Percentiles rank a stretch among this genome's conserved stretches.
These are phyloP conservation scores for Blastomyces percursus DNA, from an alignment of 2,329 filamentous ascomycete genomes.

Conservation along the genomic window DNA sequence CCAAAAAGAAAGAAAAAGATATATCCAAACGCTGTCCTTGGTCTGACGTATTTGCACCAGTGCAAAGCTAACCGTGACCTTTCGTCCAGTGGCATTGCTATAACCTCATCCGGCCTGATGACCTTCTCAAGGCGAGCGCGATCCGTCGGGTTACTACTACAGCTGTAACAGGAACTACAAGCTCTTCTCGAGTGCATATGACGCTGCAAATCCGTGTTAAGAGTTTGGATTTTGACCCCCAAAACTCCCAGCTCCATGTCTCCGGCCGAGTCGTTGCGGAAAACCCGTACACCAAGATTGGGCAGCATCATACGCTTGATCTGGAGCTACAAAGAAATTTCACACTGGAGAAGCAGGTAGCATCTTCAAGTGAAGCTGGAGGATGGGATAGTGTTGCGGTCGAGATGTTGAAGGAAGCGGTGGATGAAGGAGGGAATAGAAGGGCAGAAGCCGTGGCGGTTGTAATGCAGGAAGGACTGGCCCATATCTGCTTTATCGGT, in stretches of 20 bases:
- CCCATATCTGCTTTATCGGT: conserved; percentile 42
- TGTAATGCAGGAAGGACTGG: conserved; percentile 70
- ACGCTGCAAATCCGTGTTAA: conserved; percentile 56
- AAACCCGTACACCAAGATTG: conserved; percentile 56
- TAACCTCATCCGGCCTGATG: conserved; percentile 57
- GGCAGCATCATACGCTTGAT: conserved; percentile 62
- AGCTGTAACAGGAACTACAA: conserved; percentile 46
- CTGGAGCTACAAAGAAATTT: conserved; percentile 82
- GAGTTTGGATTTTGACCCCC: conserved; percentile 57
- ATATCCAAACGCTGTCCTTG: neutral
- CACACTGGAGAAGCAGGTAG: conserved; percentile 68
- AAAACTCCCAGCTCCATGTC: conserved; percentile 57
- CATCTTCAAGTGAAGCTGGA: conserved; percentile 28
- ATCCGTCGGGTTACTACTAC: conserved; percentile 55
- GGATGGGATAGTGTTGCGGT: conserved; percentile 86
- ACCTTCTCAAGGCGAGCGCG: conserved; percentile 55
- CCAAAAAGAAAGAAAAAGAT: neutral
- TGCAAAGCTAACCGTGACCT: neutral
- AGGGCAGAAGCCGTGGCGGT: conserved; percentile 78
- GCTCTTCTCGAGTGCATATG: conserved; percentile 53
- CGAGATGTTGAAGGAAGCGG: conserved; percentile 65
- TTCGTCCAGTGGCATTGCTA: conserved; percentile 56
- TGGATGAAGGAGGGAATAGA: conserved; percentile 56
- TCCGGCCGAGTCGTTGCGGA: conserved; percentile 54
- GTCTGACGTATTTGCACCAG: neutral